A percentile compares a stretch with the other conserved stretches of the same genome.
Conservation (phyloP, 805 yeast genomes). For the Candida stauntonica region DNA sequence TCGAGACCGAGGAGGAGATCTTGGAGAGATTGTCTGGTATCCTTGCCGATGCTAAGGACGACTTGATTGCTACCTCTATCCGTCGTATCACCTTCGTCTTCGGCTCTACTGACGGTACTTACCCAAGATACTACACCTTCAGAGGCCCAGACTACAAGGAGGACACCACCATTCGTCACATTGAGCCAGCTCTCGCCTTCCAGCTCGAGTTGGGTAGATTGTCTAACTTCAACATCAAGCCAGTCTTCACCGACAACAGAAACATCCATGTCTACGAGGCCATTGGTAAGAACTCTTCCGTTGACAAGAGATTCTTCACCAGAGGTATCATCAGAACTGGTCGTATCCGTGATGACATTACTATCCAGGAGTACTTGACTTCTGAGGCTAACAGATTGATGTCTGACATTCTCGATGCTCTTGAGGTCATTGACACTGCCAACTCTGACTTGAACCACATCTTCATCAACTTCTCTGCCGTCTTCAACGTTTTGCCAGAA, state of each 20-base stretch:
- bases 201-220: conserved; percentile 93
- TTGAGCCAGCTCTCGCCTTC: conserved; percentile 97
- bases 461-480: conserved; percentile 94
- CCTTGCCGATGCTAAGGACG: conserved; percentile 64
- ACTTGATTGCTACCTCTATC: conserved; percentile 63
- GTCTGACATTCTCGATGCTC: conserved; percentile 92
- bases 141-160: conserved; percentile 82
- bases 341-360: conserved; percentile 85
- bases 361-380: conserved; percentile 89
- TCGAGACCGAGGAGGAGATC: conserved; percentile 63
- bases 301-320: conserved; percentile 93
- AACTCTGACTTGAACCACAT: conserved; percentile 96
- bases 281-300: conserved; percentile 85
- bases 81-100: conserved; percentile 93
- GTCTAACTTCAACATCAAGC: conserved; percentile 92
- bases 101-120: conserved; percentile 77
- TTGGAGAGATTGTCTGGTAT: conserved; percentile 59
- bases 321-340: conserved; percentile 98
- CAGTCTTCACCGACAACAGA: conserved; percentile 93
- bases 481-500: conserved; percentile 87
- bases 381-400: conserved; percentile 95
- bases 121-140: conserved; percentile 95
- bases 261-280: conserved; percentile 98
- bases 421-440: conserved; percentile 90
- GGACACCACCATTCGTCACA: conserved; percentile 92